Evolutionary conservation across 345 rosid genomes (phyloP), one percentile per base, ranked within the genome.

Genomic region (Gossypium turneri): DNA sequence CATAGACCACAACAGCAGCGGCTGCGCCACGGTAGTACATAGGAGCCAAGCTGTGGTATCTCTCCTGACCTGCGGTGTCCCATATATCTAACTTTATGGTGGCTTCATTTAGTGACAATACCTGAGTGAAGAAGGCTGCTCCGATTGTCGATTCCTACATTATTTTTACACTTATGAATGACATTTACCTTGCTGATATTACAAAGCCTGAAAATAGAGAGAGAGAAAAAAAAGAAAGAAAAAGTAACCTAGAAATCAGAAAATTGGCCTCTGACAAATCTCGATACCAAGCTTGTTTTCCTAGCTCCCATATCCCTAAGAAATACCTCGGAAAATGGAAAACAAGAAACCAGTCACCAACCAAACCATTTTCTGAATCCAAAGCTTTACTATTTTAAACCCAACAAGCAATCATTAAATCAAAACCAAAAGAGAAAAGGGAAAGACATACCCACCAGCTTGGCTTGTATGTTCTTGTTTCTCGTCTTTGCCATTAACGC

Each of bases 21-120:
- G 97, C 92, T 56, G 97, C 94, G 41, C 97, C 92, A 2, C 94
- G 92, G 56, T 89, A 91, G 78, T 91, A 91, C 92, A 91, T 89
- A 2, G 97, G 97, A 77, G 97, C 94, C 84, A 91, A 84, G 80
- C 97, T 89, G 74, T 89, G 90, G 79, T 91, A 91, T 58, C 97
- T 78, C 75, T 91, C 97, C 80, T 91, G 97, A 43, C 94, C 97
- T 20, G 97, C 94, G 0, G 92, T 89, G 77, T 91, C 94, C 94
- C 97, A 91, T 82, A 89, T 85, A 72, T 91, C 94, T 79, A 91
- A 91, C 77, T 91, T 91, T 64, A 91, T 69, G 29, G 90, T 86
- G 13, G 82, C 88, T 75, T 89, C 92, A 63, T 85, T 88, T 73
- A 91, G 64, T n/a, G 92, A 87, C 78, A 91, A 67, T 76, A 91